phyloP scores from a whole-genome alignment of 179 eudicot species.

The Spinacia oleracea region DNA sequence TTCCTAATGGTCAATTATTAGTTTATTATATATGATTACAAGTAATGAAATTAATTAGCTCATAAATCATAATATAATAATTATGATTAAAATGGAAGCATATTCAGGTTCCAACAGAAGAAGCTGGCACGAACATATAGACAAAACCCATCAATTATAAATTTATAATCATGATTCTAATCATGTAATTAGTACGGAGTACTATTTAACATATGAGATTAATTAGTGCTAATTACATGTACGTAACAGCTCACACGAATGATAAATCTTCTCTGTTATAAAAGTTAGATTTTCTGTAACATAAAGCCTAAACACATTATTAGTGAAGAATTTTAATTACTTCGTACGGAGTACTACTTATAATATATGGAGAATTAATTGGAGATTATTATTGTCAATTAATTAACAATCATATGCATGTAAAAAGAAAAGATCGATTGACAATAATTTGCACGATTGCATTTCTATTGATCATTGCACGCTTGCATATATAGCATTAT shows the following conservation, averaged over 20 bases:
- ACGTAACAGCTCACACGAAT: constrained; percentile 19
- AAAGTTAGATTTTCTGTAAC: neutral
- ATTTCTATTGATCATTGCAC: neutral
- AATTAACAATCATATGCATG: too few relatives aligned
- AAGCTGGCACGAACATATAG: constrained; percentile 22
- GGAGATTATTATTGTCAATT: too few relatives aligned
- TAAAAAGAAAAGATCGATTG: too few relatives aligned
- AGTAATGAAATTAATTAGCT: neutral
- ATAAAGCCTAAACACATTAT: neutral
- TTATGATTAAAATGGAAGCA: neutral
- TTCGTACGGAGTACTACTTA: too few relatives aligned
- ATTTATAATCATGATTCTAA: neutral
- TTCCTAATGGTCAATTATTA: constrained; percentile 1
- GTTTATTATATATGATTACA: neutral
- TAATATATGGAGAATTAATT: too few relatives aligned
- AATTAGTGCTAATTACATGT: neutral
- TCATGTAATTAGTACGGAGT: neutral
- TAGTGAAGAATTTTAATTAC: too few relatives aligned
- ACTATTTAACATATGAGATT: neutral
- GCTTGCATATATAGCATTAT: neutral
- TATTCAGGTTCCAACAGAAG: constrained; percentile 6
- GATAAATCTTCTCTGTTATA: constrained; percentile 4
- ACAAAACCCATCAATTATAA: constrained; percentile 1
- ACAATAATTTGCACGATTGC: too few relatives aligned
- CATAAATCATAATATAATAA: neutral